Evolutionary conservation across 176 grass and related monocot species (phyloP).

Genomic region (Musa schizocarpa): DNA sequence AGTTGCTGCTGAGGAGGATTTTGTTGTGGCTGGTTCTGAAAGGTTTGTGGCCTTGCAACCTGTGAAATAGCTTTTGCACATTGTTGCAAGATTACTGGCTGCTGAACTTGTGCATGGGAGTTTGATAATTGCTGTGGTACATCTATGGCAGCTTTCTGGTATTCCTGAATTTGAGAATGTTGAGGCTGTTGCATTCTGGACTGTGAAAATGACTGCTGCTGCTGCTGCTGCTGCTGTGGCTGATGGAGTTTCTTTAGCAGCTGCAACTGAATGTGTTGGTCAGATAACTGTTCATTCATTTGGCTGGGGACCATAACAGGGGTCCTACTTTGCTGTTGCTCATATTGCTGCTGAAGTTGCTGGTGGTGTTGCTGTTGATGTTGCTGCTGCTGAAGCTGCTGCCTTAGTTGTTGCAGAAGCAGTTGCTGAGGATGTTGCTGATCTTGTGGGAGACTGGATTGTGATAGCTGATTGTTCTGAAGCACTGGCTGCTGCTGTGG

Average conservation of each 20-base stretch:
- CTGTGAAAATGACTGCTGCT: neutral
- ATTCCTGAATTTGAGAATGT: constrained; percentile 26
- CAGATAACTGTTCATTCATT: constrained; percentile 25
- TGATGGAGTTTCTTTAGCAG: constrained; percentile 34
- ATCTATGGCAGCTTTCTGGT: constrained; percentile 49
- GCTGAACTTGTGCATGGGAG: constrained; percentile 25
- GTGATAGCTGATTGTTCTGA: neutral
- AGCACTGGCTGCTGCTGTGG: neutral
- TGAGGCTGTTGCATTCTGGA: neutral
- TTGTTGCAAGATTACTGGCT: constrained; percentile 18
- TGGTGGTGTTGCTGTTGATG: constrained; percentile 44
- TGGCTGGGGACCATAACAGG: neutral
- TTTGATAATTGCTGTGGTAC: constrained; percentile 49
- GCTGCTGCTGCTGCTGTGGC: constrained; percentile 30
- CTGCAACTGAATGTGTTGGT: constrained; percentile 59
- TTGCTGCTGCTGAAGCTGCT: neutral
- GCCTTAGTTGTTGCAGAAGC: neutral
- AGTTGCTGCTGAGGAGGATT: constrained; percentile 37
- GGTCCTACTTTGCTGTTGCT: constrained; percentile 11
- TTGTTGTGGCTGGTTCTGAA: constrained; percentile 30
- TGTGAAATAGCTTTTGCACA: constrained; percentile 29
- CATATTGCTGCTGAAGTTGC: neutral
- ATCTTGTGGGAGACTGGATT: neutral
- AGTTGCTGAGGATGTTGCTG: neutral
- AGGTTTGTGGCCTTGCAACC: constrained; percentile 20